phyloP scores from a whole-genome alignment of 108 stramenopile species.

The Bacterosira constricta region DNA sequence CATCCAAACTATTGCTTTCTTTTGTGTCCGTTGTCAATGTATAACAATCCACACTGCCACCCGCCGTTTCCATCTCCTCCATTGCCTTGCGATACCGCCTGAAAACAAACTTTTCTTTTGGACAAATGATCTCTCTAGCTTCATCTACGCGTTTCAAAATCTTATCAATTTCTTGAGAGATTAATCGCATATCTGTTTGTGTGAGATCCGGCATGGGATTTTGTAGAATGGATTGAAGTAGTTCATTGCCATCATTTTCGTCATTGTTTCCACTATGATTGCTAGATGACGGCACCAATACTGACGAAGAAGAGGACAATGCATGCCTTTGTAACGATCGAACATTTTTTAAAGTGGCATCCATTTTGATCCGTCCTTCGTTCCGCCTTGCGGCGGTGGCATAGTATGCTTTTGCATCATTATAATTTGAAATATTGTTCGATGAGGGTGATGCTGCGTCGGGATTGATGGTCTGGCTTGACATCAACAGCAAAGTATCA shows the following conservation, averaged over 20 bases:
- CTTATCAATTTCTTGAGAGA: constrained; percentile 27
- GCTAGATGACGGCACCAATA: neutral
- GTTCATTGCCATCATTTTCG: neutral
- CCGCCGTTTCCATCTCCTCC: constrained; percentile 23
- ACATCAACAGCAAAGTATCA: constrained; percentile 17
- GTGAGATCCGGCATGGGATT: constrained; percentile 29
- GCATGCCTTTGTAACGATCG: constrained; percentile 22
- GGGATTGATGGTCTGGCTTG: neutral
- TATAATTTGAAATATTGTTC: neutral
- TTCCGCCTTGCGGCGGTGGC: constrained; percentile 38
- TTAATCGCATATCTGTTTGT: constrained; percentile 27
- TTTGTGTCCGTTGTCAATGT: neutral
- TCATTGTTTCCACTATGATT: neutral
- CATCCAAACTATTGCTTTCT: neutral
- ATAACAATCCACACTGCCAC: neutral
- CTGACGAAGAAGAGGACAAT: constrained; percentile 35
- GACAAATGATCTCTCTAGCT: constrained; percentile 36
- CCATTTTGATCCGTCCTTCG: constrained; percentile 32
- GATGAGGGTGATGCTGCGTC: neutral
- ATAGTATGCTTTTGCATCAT: constrained; percentile 19
- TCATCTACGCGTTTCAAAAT: constrained; percentile 38
- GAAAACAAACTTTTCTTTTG: constrained; percentile 54
- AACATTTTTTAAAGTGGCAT: constrained; percentile 27
- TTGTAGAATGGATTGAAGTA: constrained; percentile 29
- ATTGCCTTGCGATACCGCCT: constrained; percentile 36